Percentiles rank a stretch among this genome's conserved stretches.
These are phyloP conservation scores for Chaetomium strumarium DNA, from an alignment of 2,329 filamentous ascomycete species.

Conservation along the genomic window DNA sequence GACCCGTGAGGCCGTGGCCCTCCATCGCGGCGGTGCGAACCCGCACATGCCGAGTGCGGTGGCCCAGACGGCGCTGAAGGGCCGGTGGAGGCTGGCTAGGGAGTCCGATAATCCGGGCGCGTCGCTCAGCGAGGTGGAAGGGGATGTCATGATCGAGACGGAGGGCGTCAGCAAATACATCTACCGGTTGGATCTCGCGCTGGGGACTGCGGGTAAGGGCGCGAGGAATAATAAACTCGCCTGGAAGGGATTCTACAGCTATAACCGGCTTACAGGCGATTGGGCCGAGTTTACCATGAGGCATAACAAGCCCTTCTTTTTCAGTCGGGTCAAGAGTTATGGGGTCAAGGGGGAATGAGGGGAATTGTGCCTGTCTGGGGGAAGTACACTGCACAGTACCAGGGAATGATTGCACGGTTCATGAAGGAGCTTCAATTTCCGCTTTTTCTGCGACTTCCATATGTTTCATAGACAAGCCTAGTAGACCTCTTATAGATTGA, in stretches of 20 bases:
- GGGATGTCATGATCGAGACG: slow-evolving; percentile 76
- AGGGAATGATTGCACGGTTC: background rate
- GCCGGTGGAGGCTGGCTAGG: slow-evolving; percentile 45
- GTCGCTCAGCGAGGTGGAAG: slow-evolving; percentile 44
- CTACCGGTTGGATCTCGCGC: slow-evolving; percentile 72
- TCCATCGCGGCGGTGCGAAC: slow-evolving; percentile 34
- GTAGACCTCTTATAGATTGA: too few relatives aligned
- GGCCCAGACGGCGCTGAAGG: slow-evolving; percentile 63
- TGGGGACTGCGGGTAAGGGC: slow-evolving; percentile 58
- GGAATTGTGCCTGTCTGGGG: background rate
- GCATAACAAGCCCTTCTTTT: slow-evolving; percentile 61
- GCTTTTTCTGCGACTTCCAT: too few relatives aligned
- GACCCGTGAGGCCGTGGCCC: slow-evolving; percentile 60
- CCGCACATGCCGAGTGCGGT: slow-evolving; percentile 44
- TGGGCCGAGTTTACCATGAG: slow-evolving; percentile 72
- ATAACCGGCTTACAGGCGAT: slow-evolving; percentile 84
- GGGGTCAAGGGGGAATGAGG: slow-evolving; percentile 39
- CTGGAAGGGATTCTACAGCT: slow-evolving; percentile 89
- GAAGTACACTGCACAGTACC: too few relatives aligned
- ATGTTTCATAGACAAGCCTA: too few relatives aligned
- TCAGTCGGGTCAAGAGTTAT: slow-evolving; percentile 60
- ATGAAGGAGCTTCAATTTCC: background rate
- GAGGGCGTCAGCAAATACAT: slow-evolving; percentile 80
- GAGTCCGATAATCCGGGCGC: slow-evolving; percentile 29
- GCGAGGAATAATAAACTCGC: slow-evolving; percentile 77